Percentiles rank a stretch among this genome's conserved stretches.
These are phyloP conservation scores for Podaxis carcinomalis DNA, from an alignment of 768 basidiomycete genomes.

Conservation along the genomic window DNA sequence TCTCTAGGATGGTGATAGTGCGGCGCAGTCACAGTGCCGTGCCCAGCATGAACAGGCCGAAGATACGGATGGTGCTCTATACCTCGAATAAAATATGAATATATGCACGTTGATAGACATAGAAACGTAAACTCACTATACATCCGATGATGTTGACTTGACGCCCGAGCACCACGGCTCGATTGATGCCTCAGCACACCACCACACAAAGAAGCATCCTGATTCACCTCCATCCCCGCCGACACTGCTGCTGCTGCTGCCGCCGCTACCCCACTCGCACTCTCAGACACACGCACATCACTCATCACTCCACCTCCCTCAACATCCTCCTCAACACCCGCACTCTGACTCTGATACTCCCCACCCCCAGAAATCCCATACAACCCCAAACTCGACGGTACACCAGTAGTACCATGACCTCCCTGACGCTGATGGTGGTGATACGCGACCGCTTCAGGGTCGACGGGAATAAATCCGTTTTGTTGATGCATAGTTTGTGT, in stretches of 20 bases:
- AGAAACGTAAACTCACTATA: background rate
- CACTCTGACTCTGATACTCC: background rate
- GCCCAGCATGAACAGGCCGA: background rate
- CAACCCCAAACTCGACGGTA: background rate
- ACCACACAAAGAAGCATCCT: background rate
- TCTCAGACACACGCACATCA: no score
- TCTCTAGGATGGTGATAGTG: background rate
- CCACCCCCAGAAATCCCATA: background rate
- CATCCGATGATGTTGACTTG: background rate
- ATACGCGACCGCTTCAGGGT: background rate
- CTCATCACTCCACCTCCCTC: no score
- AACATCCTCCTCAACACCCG: no score
- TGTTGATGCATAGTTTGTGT: background rate
- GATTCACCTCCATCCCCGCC: background rate
- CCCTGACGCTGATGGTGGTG: background rate
- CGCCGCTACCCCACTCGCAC: background rate
- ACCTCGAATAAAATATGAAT: background rate
- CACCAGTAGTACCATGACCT: background rate
- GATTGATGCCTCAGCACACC: background rate
- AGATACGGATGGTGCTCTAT: background rate
- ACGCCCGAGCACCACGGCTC: background rate
- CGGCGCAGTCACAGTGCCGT: background rate
- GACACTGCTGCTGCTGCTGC: background rate
- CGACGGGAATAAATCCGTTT: background rate
- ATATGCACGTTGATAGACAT: background rate